These are phyloP conservation scores for Suhomyces bolitotheri DNA, from an alignment of 1,139 yeast genomes.

Conservation along the genomic window DNA sequence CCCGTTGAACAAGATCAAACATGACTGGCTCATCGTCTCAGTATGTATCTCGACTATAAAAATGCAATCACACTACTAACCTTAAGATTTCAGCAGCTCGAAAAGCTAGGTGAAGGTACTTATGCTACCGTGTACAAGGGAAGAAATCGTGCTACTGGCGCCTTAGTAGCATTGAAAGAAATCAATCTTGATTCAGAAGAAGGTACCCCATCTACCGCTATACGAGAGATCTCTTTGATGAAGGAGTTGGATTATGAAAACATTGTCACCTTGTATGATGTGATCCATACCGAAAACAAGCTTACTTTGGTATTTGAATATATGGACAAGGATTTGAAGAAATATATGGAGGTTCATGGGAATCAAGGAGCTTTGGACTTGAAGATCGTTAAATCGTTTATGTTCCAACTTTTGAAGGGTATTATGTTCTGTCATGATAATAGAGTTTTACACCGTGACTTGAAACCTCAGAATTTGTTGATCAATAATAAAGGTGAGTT, in stretches of 20 bases:
- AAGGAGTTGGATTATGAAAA: conserved; percentile 94
- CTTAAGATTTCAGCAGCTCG: conserved; percentile 57
- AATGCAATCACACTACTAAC: conserved; percentile 9
- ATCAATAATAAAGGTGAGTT: conserved; percentile 87
- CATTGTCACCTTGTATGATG: conserved; percentile 90
- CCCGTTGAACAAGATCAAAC: conserved; percentile 1
- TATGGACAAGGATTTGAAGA: conserved; percentile 92
- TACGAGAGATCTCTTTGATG: conserved; percentile 93
- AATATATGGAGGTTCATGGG: conserved; percentile 92
- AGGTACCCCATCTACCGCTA: conserved; percentile 98
- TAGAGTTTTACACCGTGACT: conserved; percentile 89
- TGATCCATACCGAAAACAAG: conserved; percentile 94
- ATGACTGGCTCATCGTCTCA: conserved; percentile 35
- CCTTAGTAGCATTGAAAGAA: conserved; percentile 91
- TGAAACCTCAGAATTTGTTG: conserved; percentile 91
- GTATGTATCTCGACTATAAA: conserved; percentile 19
- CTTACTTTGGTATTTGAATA: conserved; percentile 89
- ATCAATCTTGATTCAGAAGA: conserved; percentile 94
- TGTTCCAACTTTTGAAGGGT: conserved; percentile 90
- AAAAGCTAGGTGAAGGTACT: conserved; percentile 95
- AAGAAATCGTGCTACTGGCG: conserved; percentile 86
- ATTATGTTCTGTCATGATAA: conserved; percentile 94
- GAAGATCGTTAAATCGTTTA: conserved; percentile 79
- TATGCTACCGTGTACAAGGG: conserved; percentile 98
- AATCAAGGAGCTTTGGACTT: conserved; percentile 78